Evolutionary conservation across 129 eudicot species (phyloP).

Genomic region (Flaveria bidentis): DNA sequence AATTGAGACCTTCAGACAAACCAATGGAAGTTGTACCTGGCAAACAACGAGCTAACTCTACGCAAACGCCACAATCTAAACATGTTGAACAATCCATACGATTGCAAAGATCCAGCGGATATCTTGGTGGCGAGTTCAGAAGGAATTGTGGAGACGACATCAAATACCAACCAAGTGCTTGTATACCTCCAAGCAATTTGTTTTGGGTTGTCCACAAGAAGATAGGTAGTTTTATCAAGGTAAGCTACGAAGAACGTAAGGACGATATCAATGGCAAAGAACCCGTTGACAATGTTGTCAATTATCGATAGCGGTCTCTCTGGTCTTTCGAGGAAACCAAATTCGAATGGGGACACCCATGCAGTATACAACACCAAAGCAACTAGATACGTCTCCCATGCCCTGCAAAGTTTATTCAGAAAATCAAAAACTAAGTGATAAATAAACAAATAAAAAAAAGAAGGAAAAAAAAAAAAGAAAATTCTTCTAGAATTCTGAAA

Average conservation of each 20-base stretch:
- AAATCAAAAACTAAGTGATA: neutral
- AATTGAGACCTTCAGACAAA: neutral
- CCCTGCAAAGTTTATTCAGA: constrained; percentile 23
- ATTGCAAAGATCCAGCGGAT: constrained; percentile 39
- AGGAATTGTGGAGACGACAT: constrained; percentile 69
- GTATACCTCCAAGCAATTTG: constrained; percentile 66
- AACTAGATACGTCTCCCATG: constrained; percentile 58
- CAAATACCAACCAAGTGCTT: constrained; percentile 59
- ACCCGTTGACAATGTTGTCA: constrained; percentile 47
- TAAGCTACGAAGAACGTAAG: constrained; percentile 62
- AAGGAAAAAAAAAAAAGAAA: neutral
- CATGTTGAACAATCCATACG: constrained; percentile 65
- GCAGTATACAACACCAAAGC: constrained; percentile 54
- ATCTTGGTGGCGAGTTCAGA: constrained; percentile 51
- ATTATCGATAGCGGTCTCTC: constrained; percentile 36
- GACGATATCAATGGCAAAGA: constrained; percentile 47
- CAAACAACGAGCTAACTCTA: constrained; percentile 75
- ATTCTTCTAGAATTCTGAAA: constrained; percentile 1
- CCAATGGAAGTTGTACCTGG: constrained; percentile 42
- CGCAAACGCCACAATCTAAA: constrained; percentile 89
- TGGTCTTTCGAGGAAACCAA: constrained; percentile 52
- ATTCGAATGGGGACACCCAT: constrained; percentile 65
- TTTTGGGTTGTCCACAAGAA: constrained; percentile 44
- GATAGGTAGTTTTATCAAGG: constrained; percentile 44
- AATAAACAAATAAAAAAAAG: neutral